Base-by-base conservation (phyloP, 1,139 yeast genomes). In the Zygoascus hellenicus region DNA sequence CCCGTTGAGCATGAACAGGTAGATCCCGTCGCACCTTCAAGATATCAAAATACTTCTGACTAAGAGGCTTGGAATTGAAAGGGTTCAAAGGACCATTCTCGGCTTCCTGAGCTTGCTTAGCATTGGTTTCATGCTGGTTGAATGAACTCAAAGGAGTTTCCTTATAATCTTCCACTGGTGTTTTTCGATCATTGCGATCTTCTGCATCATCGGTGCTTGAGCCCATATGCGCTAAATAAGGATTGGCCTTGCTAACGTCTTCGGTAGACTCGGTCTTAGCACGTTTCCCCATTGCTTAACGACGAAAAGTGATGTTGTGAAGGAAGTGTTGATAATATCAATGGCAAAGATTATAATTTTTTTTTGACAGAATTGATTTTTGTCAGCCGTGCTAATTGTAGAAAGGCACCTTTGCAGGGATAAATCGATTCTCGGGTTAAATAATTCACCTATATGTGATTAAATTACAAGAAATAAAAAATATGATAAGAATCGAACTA, bases 1-100 rank as follows among this genome's bases (percentile, higher is more conserved):
- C 84, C 63, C 97, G 77, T 68, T 92, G 97, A 32, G 92, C 80
- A 67, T 90, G 96, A 14, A 92, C 98, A 0, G 98, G 99, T 54
- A 92, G 74, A 54, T 87, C 85, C 58, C 95, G 78, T 66, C 98
- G 80, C 26, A 74, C 76, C 58, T 80, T 79, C 52, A 94, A 72
- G 52, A 92, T 92, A 51, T 79, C 86, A 58, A 81, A 77, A 66
- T 92, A 92, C 60, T 80, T 78, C 42, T 78, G 68, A 5, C 83
- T 65, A 57, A 83, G 82, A 15, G 63, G 55, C 13, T 67, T 58
- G 9, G 94, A 94, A 1, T 89, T 87, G 69, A 92, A 90, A 2
- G 96, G 94, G 61, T 90, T 92, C 30, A 58, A 57, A 0, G 72
- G 69, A 0, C 82, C 86, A 51, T 76, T 70, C 66, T 92, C 96